Base-by-base conservation (phyloP, 2,329 filamentous ascomycete genomes). In the Zymoseptoria ardabiliae region DNA sequence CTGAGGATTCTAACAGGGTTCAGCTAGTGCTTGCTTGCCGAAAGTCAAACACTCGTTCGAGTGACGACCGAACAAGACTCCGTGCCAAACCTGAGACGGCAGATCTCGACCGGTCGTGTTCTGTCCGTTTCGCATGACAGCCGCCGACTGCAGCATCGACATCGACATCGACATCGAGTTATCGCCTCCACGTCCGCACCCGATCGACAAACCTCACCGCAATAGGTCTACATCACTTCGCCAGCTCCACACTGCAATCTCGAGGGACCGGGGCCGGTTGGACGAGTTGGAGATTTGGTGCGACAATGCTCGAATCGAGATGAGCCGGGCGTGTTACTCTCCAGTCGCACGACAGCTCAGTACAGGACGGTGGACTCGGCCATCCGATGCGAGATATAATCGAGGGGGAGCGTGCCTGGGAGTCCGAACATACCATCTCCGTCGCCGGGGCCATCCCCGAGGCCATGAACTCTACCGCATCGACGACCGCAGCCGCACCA, bases 371-470 rank as follows among this genome's bases (percentile, higher is more conserved):
- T 7, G 35, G 35, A 17, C 17, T 45, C 17, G 35, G 35, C 35
- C 35, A 5, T 45, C 35, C 50, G 20, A 51, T 51, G 50, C 50
- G 17, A 19, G 17, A 61, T 56, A 59, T 64, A 53, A 62, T 58
- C 25, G 57, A 62, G 56, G 56, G 61, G 48, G 51, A 56, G 55
- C 62, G 58, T 45, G 62, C 54, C 58, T 66, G 63, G 63, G 56
- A 59, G 54, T 56, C 58, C 35, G 60, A 68, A 57, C 60, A 62
- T 54, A 60, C 56, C 2, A 53, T 64, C 25, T 64, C 63, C 22
- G 63, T 69, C 57, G 65, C 63, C 59, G 66, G 66, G 58, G 60
- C 65, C 57, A 63, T 69, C 52, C 45, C 51, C 41, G 65, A 70
- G 62, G 67, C 69, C 59, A 68, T 69, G 67, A 58, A 63, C 61